Conservation (phyloP, 2,329 filamentous ascomycete species). For the Ustulina deusta region DNA sequence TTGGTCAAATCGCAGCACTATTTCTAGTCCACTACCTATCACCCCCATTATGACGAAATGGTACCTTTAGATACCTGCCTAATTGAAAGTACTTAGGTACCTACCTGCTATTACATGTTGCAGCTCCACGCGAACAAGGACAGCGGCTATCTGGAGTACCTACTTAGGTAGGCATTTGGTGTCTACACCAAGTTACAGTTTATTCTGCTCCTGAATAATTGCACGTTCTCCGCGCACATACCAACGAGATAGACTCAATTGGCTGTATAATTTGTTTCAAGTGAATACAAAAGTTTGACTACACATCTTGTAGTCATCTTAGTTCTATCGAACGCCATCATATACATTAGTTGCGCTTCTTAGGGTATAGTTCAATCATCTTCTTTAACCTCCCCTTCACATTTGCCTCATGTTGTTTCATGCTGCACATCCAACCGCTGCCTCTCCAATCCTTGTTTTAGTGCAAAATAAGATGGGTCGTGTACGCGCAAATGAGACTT, state of each 20-base stretch:
- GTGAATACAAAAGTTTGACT: conserved; percentile 21
- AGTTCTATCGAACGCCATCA: conserved; percentile 52
- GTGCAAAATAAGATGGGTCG: conserved; percentile 14
- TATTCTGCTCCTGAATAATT: background rate
- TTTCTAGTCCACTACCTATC: background rate
- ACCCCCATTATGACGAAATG: conserved; percentile 19
- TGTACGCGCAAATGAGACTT: conserved; percentile 42
- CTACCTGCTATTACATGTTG: background rate
- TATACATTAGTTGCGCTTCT: conserved; percentile 51
- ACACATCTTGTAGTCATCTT: conserved; percentile 40
- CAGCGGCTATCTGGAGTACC: too few species aligned
- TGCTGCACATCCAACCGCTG: conserved; percentile 42
- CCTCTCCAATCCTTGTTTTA: conserved; percentile 32
- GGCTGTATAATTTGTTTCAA: background rate
- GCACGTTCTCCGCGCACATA: background rate
- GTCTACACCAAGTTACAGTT: background rate
- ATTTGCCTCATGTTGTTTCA: conserved; percentile 38
- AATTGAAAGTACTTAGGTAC: too few species aligned
- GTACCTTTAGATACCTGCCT: too few species aligned
- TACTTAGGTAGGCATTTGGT: background rate
- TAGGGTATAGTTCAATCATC: conserved; percentile 51
- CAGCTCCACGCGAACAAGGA: background rate
- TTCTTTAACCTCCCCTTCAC: conserved; percentile 34
- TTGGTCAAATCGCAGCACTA: conserved; percentile 4
- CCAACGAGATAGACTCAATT: background rate